A percentile compares a stretch with the other conserved stretches of the same genome.
phyloP scores from a whole-genome alignment of 805 yeast genomes.

The Metschnikowia borealis region DNA sequence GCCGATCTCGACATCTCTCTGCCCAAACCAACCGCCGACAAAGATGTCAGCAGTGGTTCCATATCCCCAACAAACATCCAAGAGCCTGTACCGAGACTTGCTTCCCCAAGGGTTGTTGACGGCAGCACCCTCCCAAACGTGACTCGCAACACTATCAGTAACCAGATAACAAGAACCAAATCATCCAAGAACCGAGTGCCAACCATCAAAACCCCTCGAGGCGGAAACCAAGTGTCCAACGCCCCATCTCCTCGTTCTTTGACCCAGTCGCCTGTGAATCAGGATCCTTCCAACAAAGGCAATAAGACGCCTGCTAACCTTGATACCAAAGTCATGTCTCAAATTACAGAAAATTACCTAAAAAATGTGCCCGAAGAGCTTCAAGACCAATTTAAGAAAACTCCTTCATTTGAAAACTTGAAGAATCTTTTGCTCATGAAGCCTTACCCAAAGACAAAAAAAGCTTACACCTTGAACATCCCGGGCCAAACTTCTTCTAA shows the following conservation, averaged over 20 bases:
- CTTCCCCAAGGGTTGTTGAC: constrained; percentile 4
- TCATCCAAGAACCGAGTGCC: constrained; percentile 3
- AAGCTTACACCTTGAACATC: constrained; percentile 83
- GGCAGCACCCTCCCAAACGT: background rate
- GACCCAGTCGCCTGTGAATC: background rate
- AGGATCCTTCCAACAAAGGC: background rate
- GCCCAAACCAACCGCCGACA: constrained; percentile 9
- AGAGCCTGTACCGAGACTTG: constrained; percentile 6
- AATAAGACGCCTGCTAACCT: constrained; percentile 7
- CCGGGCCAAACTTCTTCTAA: constrained; percentile 88
- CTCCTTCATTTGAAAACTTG: constrained; percentile 39
- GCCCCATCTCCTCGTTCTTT: background rate
- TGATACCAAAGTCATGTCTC: constrained; percentile 14
- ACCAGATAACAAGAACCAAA: constrained; percentile 2
- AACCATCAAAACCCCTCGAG: background rate
- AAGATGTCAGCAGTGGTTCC: constrained; percentile 15
- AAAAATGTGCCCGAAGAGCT: constrained; percentile 33
- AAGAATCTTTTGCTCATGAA: constrained; percentile 33
- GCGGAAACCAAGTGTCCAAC: background rate
- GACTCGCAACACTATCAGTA: background rate
- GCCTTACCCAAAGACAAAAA: constrained; percentile 40
- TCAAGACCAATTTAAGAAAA: constrained; percentile 36
- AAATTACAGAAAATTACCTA: constrained; percentile 28
- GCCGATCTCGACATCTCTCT: constrained; percentile 25
- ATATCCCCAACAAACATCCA: constrained; percentile 20